These are phyloP conservation scores for Bruguiera gymnorhiza DNA, from an alignment of 345 rosid genomes.

Conservation along the genomic window DNA sequence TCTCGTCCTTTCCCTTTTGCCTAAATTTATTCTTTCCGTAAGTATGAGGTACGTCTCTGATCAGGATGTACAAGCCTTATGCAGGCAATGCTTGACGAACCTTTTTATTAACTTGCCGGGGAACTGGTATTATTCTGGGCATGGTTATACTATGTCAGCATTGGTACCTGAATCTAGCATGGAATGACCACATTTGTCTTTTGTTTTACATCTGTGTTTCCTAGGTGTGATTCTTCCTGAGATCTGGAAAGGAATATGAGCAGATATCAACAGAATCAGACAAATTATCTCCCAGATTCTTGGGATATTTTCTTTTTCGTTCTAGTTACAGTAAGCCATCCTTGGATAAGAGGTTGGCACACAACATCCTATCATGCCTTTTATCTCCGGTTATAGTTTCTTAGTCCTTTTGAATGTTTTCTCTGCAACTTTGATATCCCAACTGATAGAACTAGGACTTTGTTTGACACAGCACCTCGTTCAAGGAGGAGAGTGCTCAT, in stretches of 20 bases:
- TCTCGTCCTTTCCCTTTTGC: not conserved
- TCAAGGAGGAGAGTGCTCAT: constrained; percentile 87
- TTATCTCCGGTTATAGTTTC: constrained; percentile 1
- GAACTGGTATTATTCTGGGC: constrained; percentile 63
- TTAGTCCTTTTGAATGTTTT: constrained; percentile 8
- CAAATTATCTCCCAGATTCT: constrained; percentile 70
- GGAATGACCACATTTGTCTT: constrained; percentile 2
- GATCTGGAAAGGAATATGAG: constrained; percentile 94
- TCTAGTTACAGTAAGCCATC: constrained; percentile 71
- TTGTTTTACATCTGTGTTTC: constrained; percentile 17
- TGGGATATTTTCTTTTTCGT: constrained; percentile 80
- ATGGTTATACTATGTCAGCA: constrained; percentile 10
- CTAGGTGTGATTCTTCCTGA: constrained; percentile 90
- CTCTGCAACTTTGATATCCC: constrained; percentile 1
- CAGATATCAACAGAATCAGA: constrained; percentile 73
- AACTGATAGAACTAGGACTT: constrained; percentile 5
- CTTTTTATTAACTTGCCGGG: constrained; percentile 96
- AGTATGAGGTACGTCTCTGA: constrained; percentile 8
- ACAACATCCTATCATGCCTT: not conserved
- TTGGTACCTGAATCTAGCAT: constrained; percentile 12
- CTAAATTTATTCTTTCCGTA: not conserved
- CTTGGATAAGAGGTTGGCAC: constrained; percentile 67
- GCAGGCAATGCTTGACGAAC: constrained; percentile 97
- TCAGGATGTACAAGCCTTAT: constrained; percentile 19
- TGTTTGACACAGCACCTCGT: constrained; percentile 50